phyloP scores from a whole-genome alignment of 441 rosid species.

The Pelargonium myrrhifolium region DNA sequence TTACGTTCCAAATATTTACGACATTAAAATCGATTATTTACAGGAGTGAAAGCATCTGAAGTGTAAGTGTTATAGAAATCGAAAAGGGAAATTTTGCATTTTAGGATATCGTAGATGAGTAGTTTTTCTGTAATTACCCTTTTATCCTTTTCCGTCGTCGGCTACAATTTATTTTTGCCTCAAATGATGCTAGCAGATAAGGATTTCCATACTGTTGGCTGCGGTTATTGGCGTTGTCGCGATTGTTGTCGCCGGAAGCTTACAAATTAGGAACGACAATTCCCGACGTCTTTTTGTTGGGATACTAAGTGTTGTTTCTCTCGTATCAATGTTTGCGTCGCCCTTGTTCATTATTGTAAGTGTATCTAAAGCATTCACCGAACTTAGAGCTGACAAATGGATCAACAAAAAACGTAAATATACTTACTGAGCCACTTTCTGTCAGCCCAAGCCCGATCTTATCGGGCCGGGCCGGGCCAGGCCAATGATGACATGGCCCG shows the following conservation, averaged over 20 bases:
- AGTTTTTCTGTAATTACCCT: too few relatives aligned
- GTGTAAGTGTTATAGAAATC: not conserved
- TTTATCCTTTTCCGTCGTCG: too few relatives aligned
- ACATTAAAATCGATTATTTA: too few relatives aligned
- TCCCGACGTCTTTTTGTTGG: slow-evolving; percentile 44
- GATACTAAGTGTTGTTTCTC: slow-evolving; percentile 49
- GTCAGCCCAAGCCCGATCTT: too few relatives aligned
- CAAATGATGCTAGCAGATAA: slow-evolving; percentile 33
- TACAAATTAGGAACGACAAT: slow-evolving; percentile 31
- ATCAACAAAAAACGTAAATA: too few relatives aligned
- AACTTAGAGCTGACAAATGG: not conserved
- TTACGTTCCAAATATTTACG: too few relatives aligned
- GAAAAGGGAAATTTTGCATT: not conserved
- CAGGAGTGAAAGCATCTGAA: too few relatives aligned
- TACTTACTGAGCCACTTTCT: too few relatives aligned
- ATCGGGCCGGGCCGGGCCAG: too few relatives aligned
- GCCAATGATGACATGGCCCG: too few relatives aligned
- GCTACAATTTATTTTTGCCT: slow-evolving; percentile 7
- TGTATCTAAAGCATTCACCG: not conserved
- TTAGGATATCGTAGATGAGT: too few relatives aligned
- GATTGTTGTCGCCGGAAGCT: slow-evolving; percentile 40
- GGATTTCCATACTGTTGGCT: slow-evolving; percentile 44
- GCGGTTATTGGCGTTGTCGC: slow-evolving; percentile 37
- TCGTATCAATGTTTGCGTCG: slow-evolving; percentile 70
- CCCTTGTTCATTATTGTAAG: slow-evolving; percentile 60